Base-by-base conservation (phyloP, 768 basidiomycete genomes). In the Macrocybe gigantea region DNA sequence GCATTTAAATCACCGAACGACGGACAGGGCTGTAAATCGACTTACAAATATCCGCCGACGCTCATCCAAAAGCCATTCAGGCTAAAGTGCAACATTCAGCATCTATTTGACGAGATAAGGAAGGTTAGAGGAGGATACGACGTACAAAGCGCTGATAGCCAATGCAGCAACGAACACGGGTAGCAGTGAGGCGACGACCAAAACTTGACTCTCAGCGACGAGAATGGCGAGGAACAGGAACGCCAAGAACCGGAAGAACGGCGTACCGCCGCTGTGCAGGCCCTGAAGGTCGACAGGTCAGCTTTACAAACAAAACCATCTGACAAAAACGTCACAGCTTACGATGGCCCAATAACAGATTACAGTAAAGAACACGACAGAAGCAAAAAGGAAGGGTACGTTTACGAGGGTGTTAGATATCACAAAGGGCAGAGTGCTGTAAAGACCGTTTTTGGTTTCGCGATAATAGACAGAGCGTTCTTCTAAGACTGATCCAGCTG, bases 131-230 rank as follows among this genome's bases (percentile, higher is more conserved):
- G 10, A 12, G 9, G 48, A 12, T 13, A 31, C 9, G 5, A 57
- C 63, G 48, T 45, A 66, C 65, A 80, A 82, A 6, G 72, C 68
- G 9, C 70, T 65, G 6, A 82, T 67, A 0, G 80, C 80, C 5
- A 83, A 64, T 5, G 80, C 74, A 0, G 80, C 80, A 12, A 82
- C 78, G 48, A 82, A 82, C 29, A 80, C 71, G 0, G 82, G 82
- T 2, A 82, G 48, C 7, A 74, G 47, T 0, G 78, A 66, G 0
- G 80, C 75, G 31, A 82, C 58, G 10, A 82, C 57, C 11, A 75
- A 56, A 4, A 74, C 71, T 53, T 78, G 78, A 46, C 70, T 71
- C 56, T 80, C 79, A 0, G 79, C 80, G 1, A 70, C 70, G 33
- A 75, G 64, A 30, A 82, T 67, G 0, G 74, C 75, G 14, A 83